Conservation (phyloP, 495 filamentous ascomycete species). For the Penicillium nucicola region DNA sequence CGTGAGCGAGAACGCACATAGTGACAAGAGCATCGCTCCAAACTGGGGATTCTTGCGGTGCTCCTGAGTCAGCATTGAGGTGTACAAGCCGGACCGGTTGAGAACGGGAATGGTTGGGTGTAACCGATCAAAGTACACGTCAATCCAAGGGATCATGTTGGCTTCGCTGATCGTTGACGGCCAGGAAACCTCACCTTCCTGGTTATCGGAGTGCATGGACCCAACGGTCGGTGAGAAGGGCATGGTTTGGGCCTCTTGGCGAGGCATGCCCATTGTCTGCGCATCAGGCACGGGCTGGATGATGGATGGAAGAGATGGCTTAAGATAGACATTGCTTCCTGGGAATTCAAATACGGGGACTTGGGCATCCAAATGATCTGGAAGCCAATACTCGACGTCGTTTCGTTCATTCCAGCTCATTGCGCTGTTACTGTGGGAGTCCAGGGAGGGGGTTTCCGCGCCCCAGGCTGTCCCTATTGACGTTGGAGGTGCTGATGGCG, state of each 20-base stretch:
- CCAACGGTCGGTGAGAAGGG: constrained; percentile 19
- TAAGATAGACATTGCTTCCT: constrained; percentile 38
- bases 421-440: constrained; percentile 18
- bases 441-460: constrained; percentile 20
- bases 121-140: constrained; percentile 80
- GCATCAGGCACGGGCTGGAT: constrained; percentile 28
- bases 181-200: constrained; percentile 26
- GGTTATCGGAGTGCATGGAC: constrained; percentile 17
- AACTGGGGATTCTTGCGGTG: constrained; percentile 64
- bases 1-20: constrained; percentile 82
- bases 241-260: constrained; percentile 17
- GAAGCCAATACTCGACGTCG: constrained; percentile 42
- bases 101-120: constrained; percentile 80
- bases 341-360: constrained; percentile 37
- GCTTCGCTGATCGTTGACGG: constrained; percentile 37
- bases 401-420: constrained; percentile 32
- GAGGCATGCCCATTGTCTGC: constrained; percentile 17
- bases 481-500: constrained; percentile 15
- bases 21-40: constrained; percentile 63
- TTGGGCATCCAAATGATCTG: constrained; percentile 34
- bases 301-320: constrained; percentile 38
- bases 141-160: constrained; percentile 58
- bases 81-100: constrained; percentile 60
- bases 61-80: constrained; percentile 57
- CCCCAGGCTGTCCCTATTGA: constrained; percentile 21